Percentiles rank a stretch among this genome's conserved stretches.
Evolutionary conservation across 495 filamentous ascomycete species (phyloP).

Genomic region (Hypoxylon rickii): DNA sequence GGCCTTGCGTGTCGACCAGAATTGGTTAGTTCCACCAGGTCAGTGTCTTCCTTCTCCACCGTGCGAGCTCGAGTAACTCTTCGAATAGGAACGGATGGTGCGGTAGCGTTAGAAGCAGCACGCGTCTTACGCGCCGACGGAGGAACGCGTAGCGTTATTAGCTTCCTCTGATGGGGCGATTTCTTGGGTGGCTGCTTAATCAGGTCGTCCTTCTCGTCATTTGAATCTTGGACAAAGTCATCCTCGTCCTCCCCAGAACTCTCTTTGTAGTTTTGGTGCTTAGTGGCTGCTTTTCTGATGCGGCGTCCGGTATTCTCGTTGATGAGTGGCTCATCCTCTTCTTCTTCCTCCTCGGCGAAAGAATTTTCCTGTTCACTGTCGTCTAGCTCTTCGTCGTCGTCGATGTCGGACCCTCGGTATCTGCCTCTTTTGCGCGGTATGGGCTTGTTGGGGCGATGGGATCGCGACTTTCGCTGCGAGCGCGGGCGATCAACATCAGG

Average conservation of each 20-base stretch:
- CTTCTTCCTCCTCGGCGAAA: constrained; percentile 65
- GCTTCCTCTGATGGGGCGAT: constrained; percentile 27
- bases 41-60: constrained; percentile 39
- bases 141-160: constrained; percentile 39
- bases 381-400: constrained; percentile 65
- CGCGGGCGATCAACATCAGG: constrained; percentile 51
- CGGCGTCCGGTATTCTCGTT: constrained; percentile 69
- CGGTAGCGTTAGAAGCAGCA: constrained; percentile 5
- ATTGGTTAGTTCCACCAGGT: constrained; percentile 62
- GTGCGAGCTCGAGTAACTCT: constrained; percentile 52
- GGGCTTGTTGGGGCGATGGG: constrained; percentile 35
- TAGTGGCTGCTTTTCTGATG: constrained; percentile 64
- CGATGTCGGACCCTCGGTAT: constrained; percentile 64
- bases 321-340: constrained; percentile 64
- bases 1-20: constrained; percentile 75
- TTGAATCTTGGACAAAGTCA: constrained; percentile 39
- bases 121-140: constrained; percentile 23
- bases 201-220: constrained; percentile 36
- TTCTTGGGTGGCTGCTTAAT: constrained; percentile 31
- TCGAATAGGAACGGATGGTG: constrained; percentile 39
- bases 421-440: constrained; percentile 47
- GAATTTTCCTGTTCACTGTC: constrained; percentile 64
- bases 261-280: constrained; percentile 52
- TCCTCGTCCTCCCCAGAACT: constrained; percentile 47
- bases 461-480: constrained; percentile 46